Evolutionary conservation across 2,329 filamentous ascomycete species (phyloP).

Genomic region (Colletotrichum navitas): DNA sequence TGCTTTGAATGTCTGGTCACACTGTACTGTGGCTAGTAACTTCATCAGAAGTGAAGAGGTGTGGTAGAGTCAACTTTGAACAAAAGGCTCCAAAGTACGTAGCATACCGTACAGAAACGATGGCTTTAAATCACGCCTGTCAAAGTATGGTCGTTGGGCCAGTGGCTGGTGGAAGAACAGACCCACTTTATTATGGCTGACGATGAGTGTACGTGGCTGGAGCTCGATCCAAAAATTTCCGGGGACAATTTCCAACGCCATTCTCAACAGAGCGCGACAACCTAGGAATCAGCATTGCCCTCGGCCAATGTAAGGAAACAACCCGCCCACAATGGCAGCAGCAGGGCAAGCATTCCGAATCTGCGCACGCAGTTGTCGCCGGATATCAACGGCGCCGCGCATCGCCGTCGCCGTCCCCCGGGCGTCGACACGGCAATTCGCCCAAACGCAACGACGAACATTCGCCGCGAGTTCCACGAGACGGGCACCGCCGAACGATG

Average conservation of each 20-base stretch:
- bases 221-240: slow-evolving; percentile 42
- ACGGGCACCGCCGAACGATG: slow-evolving; percentile 33
- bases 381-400: slow-evolving; percentile 43
- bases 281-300: slow-evolving; percentile 27
- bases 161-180: not conserved
- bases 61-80: no score
- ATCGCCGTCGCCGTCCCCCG: slow-evolving; percentile 21
- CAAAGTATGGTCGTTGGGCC: slow-evolving; percentile 55
- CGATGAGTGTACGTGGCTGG: slow-evolving; percentile 26
- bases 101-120: not conserved
- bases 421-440: slow-evolving; percentile 20
- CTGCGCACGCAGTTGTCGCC: slow-evolving; percentile 50
- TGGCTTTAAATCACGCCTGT: not conserved
- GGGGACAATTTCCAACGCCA: slow-evolving; percentile 36
- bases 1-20: no score
- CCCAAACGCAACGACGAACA: slow-evolving; percentile 44
- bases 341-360: slow-evolving; percentile 54
- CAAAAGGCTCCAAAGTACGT: not conserved
- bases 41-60: not conserved
- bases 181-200: slow-evolving; percentile 20
- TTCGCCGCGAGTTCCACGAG: slow-evolving; percentile 49
- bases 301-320: slow-evolving; percentile 20
- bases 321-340: slow-evolving; percentile 52
- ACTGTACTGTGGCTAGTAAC: not conserved
- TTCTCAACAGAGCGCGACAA: slow-evolving; percentile 28